A percentile compares a stretch with the other conserved stretches of the same genome.
phyloP scores from a whole-genome alignment of 2,329 filamentous ascomycete species.

The Verticillium albo-atrum region DNA sequence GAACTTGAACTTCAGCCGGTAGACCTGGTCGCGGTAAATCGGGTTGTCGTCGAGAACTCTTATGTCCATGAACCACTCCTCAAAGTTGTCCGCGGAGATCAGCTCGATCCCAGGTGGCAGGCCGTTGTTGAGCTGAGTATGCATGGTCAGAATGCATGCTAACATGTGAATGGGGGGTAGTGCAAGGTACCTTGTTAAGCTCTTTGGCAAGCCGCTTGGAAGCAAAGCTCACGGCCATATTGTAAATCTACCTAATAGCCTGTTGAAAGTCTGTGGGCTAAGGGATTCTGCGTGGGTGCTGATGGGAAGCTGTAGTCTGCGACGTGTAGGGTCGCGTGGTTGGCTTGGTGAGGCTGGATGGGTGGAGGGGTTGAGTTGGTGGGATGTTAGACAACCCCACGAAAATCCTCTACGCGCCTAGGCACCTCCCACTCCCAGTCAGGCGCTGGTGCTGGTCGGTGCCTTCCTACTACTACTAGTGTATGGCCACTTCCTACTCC shows the following conservation, averaged over 20 bases:
- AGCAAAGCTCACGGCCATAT: slow-evolving; percentile 42
- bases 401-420: neutral
- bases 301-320: neutral
- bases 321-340: neutral
- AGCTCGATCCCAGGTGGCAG: slow-evolving; percentile 70
- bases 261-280: neutral
- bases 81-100: slow-evolving; percentile 74
- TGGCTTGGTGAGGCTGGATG: neutral
- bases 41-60: slow-evolving; percentile 86
- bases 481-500: too few species aligned
- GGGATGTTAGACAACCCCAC: neutral
- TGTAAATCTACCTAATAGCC: neutral
- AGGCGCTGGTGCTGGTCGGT: too few species aligned
- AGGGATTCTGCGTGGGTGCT: slow-evolving; percentile 19
- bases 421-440: too few species aligned
- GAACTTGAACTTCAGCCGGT: slow-evolving; percentile 85
- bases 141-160: slow-evolving; percentile 1
- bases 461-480: too few species aligned
- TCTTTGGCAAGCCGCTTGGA: slow-evolving; percentile 57
- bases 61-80: slow-evolving; percentile 92
- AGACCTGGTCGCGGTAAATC: slow-evolving; percentile 74
- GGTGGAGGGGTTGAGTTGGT: neutral
- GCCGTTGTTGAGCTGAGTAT: slow-evolving; percentile 30
- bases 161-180: neutral
- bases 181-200: slow-evolving; percentile 44